These are phyloP conservation scores for Populus simonii DNA, from an alignment of 345 rosid genomes.

Conservation along the genomic window DNA sequence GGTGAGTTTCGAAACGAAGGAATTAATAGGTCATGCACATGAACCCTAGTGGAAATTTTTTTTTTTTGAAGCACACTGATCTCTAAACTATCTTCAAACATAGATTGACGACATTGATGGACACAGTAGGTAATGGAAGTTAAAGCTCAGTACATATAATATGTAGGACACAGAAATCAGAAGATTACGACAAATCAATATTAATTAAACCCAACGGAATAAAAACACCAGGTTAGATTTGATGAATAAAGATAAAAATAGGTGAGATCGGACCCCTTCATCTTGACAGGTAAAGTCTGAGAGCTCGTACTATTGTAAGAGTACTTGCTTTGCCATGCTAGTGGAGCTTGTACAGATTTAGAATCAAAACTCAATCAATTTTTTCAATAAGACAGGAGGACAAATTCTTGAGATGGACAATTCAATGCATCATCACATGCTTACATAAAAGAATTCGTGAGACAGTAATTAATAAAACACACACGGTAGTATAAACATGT, in stretches of 20 bases:
- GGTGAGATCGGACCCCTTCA: conserved; percentile 12
- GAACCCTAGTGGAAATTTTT: background rate
- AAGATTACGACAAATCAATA: conserved; percentile 1
- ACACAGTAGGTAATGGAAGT: background rate
- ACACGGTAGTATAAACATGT: background rate
- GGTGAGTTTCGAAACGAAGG: background rate
- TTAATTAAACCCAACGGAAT: conserved; percentile 5
- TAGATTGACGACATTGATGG: conserved; percentile 6
- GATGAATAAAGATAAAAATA: conserved; percentile 4
- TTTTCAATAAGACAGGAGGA: background rate
- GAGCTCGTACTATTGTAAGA: conserved; percentile 5
- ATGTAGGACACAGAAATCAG: conserved; percentile 2
- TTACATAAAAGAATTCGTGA: background rate
- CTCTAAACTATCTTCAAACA: background rate
- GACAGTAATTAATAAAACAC: background rate
- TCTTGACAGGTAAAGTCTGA: conserved; percentile 16
- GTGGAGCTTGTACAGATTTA: background rate
- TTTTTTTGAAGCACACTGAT: background rate
- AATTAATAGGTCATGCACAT: background rate
- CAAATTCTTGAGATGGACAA: background rate
- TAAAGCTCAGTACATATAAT: background rate
- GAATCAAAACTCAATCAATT: background rate
- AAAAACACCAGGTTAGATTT: conserved; percentile 10
- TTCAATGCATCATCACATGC: background rate
- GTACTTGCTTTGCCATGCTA: background rate